Evolutionary conservation across 768 basidiomycete genomes (phyloP).

Genomic region (Hypholoma fasciculare): DNA sequence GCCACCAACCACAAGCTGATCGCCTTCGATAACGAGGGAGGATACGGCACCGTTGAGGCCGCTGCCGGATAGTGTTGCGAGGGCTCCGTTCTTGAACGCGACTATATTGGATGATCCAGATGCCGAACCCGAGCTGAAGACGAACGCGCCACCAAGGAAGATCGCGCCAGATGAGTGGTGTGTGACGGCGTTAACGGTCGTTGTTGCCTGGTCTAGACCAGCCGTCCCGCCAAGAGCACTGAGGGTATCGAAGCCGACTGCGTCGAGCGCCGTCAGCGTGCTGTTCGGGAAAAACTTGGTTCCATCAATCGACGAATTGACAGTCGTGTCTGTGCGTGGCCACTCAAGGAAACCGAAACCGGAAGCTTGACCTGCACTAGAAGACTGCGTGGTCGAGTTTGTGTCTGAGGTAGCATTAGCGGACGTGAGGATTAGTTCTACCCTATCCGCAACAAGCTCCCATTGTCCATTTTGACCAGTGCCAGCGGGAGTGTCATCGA

Average conservation of each 20-base stretch:
- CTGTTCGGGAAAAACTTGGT: slow-evolving; percentile 64
- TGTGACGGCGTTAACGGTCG: slow-evolving; percentile 53
- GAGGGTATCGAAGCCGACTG: slow-evolving; percentile 60
- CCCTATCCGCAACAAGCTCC: slow-evolving; percentile 80
- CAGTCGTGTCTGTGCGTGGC: slow-evolving; percentile 49
- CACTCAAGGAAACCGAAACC: slow-evolving; percentile 93
- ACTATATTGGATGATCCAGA: slow-evolving; percentile 71
- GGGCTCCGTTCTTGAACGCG: slow-evolving; percentile 58
- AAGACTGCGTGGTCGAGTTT: slow-evolving; percentile 27
- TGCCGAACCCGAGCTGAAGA: slow-evolving; percentile 53
- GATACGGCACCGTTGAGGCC: slow-evolving; percentile 84
- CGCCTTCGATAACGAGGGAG: slow-evolving; percentile 60
- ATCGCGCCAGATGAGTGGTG: slow-evolving; percentile 66
- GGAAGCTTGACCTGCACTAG: slow-evolving; percentile 34
- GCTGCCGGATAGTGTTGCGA: slow-evolving; percentile 52
- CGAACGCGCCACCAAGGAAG: slow-evolving; percentile 80
- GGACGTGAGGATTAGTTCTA: slow-evolving; percentile 78
- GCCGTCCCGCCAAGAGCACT: slow-evolving; percentile 53
- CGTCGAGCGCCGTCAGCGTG: slow-evolving; percentile 68
- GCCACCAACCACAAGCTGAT: slow-evolving; percentile 84
- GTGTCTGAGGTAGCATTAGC: slow-evolving; percentile 43
- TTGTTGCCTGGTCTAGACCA: slow-evolving; percentile 34
- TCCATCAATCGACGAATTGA: slow-evolving; percentile 46
- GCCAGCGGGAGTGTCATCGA: slow-evolving; percentile 66
- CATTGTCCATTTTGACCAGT: slow-evolving; percentile 67